Evolutionary conservation across 2,329 filamentous ascomycete species (phyloP), one percentile per base, ranked within the genome.

Genomic region (Penicillium sp.): DNA sequence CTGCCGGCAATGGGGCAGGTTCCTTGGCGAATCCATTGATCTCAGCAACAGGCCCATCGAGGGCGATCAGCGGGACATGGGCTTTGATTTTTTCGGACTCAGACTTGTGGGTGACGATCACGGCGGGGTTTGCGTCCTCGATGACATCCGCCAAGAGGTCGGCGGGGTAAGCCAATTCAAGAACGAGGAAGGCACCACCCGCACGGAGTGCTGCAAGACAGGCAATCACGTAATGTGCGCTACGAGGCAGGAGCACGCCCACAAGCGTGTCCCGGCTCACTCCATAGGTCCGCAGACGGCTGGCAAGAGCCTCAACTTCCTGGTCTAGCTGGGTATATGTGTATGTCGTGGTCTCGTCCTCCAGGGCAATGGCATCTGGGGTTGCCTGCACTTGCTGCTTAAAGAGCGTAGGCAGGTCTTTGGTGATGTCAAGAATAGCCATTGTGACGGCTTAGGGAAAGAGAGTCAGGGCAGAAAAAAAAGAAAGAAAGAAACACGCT

Each of bases 161-260:
- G 0, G 87, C 83, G 13, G 89, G 89, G 60, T 92, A 92, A 3
- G 89, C 89, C 45, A 91, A 78, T 73, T 93, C 89, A 3, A 93
- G 82, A 2, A 92, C 89, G 5, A 93, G 78, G 67, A 91, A 93
- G 1, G 89, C 89, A 50, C 89, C 89, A 47, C 89, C 89, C 2
- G 89, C 89, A 55, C 87, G 84, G 36, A 92, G 81, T n/a, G 87
- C 84, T 26, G 89, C 89, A 48, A 93, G 78, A 67, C 87, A 91
- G 14, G 88, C 85, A 70, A 92, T 85, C 57, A 93, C 87, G 72
- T 92, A 91, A 73, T 91, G 82, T 45, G 88, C 87, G 69, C 87
- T 90, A 51, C 89, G 84, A 52, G 84, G 86, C 67, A 92, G 81
- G 48, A 92, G 79, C 39, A 93, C 85, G 49, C 89, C 89, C 30